A percentile compares a stretch with the other conserved stretches of the same genome.
phyloP scores from a whole-genome alignment of 179 eudicot species.

The Spergularia azorica region DNA sequence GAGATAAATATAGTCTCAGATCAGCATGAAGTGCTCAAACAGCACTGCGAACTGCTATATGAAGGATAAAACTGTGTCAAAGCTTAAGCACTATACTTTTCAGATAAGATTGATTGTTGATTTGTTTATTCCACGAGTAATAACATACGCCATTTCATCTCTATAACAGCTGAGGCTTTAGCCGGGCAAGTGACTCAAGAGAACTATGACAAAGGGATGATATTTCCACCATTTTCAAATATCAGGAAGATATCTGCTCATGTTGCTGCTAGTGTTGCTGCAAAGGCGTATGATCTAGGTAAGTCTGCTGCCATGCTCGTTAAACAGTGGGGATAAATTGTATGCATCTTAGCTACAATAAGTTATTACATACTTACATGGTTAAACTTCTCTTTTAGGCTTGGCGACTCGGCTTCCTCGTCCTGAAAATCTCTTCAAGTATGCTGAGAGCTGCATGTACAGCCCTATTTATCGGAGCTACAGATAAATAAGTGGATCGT shows the following conservation, averaged over 20 bases:
- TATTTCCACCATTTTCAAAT: conserved; percentile 61
- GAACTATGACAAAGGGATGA: conserved; percentile 59
- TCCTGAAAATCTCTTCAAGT: conserved; percentile 44
- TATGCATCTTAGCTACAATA: neutral
- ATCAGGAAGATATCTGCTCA: conserved; percentile 75
- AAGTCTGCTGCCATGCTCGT: conserved; percentile 16
- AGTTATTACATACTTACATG: neutral
- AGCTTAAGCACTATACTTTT: too few relatives aligned
- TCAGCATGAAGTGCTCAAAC: too few relatives aligned
- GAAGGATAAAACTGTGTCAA: too few relatives aligned
- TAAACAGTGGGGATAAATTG: neutral
- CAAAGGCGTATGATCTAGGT: conserved; percentile 76
- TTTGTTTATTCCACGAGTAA: neutral
- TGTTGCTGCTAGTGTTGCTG: conserved; percentile 73
- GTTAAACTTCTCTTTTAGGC: conserved; percentile 23
- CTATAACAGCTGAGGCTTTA: conserved; percentile 67
- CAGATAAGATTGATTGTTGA: too few relatives aligned
- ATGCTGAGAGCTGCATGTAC: conserved; percentile 54
- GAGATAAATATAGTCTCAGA: too few relatives aligned
- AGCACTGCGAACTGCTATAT: too few relatives aligned
- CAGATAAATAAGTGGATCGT: conserved; percentile 25
- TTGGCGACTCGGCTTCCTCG: conserved; percentile 50
- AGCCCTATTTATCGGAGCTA: conserved; percentile 47
- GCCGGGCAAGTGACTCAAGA: conserved; percentile 75
- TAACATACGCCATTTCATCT: neutral